Conservation (phyloP, 2,329 filamentous ascomycete species). For the Geosmithia putterillii region DNA sequence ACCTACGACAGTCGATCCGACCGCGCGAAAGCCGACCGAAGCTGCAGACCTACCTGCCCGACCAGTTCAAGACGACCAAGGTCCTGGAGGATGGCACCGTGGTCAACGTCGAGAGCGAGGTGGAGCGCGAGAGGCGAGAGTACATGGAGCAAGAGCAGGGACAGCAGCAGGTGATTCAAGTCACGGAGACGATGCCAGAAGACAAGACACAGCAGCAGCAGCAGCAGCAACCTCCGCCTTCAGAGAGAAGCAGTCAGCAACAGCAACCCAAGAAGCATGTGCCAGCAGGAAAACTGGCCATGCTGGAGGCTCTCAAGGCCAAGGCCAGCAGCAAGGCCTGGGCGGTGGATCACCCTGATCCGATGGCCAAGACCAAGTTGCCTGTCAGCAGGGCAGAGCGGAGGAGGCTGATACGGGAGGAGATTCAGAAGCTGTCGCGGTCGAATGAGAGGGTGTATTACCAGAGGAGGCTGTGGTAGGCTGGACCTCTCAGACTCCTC, state of each 20-base stretch:
- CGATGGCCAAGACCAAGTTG: conserved; percentile 25
- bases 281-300: conserved; percentile 14
- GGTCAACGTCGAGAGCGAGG: conserved; percentile 24
- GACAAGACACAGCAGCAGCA: not conserved
- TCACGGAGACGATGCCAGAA: conserved; percentile 8
- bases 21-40: conserved; percentile 25
- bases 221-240: conserved; percentile 6
- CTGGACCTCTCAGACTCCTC: too few relatives aligned
- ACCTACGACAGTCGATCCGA: conserved; percentile 62
- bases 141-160: conserved; percentile 6
- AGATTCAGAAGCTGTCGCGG: conserved; percentile 35
- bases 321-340: conserved; percentile 19
- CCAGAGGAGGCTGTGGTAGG: conserved; percentile 40
- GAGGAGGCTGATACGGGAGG: conserved; percentile 44
- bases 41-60: conserved; percentile 35
- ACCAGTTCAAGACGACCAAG: conserved; percentile 33
- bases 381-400: conserved; percentile 40
- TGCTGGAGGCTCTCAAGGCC: conserved; percentile 17
- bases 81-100: conserved; percentile 33
- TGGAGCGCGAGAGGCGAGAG: conserved; percentile 11
- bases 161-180: conserved; percentile 6
- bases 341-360: conserved; percentile 21
- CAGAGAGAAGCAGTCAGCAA: conserved; percentile 1
- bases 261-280: conserved; percentile 3
- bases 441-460: conserved; percentile 35